Evolutionary conservation across 768 basidiomycete genomes (phyloP), one percentile per base, ranked within the genome.

Genomic region (Cyclocybe cylindracea): DNA sequence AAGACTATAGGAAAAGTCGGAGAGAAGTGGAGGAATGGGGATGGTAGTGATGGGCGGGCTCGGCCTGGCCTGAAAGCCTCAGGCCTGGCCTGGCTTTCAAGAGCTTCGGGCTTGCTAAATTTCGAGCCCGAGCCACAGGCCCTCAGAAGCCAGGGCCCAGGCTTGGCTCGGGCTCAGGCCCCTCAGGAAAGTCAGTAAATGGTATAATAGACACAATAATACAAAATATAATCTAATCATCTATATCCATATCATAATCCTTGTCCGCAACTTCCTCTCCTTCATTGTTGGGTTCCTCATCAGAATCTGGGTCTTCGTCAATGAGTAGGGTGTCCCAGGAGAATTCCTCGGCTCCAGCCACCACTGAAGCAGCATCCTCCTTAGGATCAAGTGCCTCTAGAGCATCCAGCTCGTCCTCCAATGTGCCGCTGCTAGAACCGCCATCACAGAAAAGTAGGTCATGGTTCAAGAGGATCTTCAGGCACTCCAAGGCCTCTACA

Each of bases 401-500:
- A 5, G 31, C 18, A 0, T 49, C 48, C 24, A 56, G 31, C 38
- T 53, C 47, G 2, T 46, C n/a, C 42, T 56, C 47, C 4, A 49
- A 4, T 46, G 14, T 6, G 13, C 13, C 9, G 37, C 29, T n/a
- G 39, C 18, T 5, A 29, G 8, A 4, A 60, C 54, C 40, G n/a
- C n/a, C n/a, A n/a, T 65, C 59, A 9, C 61, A 46, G 50, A 70
- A 72, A 2, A 70, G 44, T 0, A 70, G 39, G 44, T 67, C 56
- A 33, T 50, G 10, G 13, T 58, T 42, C 39, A 60, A 53, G 5
- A 61, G 35, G 45, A 66, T 67, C 45, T 68, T 67, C 9, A 70
- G 44, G 35, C 52, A 63, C 48, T 73, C 66, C 24, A 70, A 36
- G 1, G 68, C 70, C 49, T 73, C 66, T 5, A 73, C 63, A 48